phyloP scores from a whole-genome alignment of 2,329 filamentous ascomycete genomes.

The Cladophialophora immunda region DNA sequence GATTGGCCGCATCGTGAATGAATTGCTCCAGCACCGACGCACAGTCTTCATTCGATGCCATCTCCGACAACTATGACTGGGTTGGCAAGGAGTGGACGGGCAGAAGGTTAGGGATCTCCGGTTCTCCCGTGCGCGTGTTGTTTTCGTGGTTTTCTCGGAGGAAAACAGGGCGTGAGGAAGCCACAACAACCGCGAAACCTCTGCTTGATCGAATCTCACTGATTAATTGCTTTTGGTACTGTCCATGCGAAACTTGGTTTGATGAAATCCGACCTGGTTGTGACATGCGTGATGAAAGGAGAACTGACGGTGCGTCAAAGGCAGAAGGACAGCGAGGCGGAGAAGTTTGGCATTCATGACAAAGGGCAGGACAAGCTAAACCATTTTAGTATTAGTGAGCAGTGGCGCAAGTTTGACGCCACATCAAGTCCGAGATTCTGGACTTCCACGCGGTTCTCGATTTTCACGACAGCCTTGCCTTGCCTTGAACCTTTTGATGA shows the following conservation, averaged over 20 bases:
- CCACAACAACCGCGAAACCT: neutral
- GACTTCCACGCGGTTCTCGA: neutral
- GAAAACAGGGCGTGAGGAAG: neutral
- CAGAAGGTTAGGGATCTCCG: neutral
- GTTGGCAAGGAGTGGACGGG: neutral
- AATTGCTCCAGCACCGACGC: constrained; percentile 72
- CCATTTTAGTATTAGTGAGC: neutral
- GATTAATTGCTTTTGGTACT: neutral
- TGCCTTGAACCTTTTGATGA: neutral
- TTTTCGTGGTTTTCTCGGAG: neutral
- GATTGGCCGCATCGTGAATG: constrained; percentile 69
- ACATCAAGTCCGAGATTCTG: neutral
- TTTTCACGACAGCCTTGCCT: neutral
- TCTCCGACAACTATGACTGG: constrained; percentile 35
- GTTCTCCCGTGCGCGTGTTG: neutral
- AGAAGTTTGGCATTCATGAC: neutral
- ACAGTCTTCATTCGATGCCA: constrained; percentile 66
- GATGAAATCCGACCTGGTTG: constrained; percentile 1
- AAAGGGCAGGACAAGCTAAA: neutral
- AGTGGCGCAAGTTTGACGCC: neutral
- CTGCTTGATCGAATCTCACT: neutral
- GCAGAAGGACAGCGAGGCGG: neutral
- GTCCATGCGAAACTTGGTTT: neutral
- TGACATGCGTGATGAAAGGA: neutral
- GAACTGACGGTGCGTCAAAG: neutral